Conservation (phyloP, 2,329 filamentous ascomycete species). For the Hymenoscyphus scutula region DNA sequence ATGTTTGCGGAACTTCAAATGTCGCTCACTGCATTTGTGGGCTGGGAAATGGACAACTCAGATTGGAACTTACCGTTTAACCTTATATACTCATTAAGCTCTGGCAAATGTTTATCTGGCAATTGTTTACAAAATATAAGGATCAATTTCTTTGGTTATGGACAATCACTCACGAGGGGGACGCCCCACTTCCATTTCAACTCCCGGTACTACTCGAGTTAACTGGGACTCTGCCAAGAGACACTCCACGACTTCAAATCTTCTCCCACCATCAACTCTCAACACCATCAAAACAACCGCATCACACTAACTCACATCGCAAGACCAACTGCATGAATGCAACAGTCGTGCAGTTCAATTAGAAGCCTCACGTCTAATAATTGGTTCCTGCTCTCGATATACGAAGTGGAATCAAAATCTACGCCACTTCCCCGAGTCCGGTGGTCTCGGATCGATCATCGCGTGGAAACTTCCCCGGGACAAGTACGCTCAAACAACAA, state of each 20-base stretch:
- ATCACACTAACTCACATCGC: background rate
- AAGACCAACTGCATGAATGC: background rate
- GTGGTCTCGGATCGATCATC: slow-evolving; percentile 1
- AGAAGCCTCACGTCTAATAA: background rate
- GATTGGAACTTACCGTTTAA: too few relatives aligned
- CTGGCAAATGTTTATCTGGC: too few relatives aligned
- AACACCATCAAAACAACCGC: background rate
- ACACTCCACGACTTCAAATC: background rate
- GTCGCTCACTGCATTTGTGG: background rate
- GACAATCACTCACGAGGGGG: background rate
- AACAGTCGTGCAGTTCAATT: background rate
- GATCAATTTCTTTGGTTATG: too few relatives aligned
- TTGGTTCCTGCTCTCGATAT: background rate
- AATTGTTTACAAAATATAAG: too few relatives aligned
- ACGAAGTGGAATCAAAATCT: background rate
- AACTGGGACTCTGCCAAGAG: background rate
- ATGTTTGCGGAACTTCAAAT: background rate
- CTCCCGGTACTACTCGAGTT: background rate
- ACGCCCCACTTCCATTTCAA: slow-evolving; percentile 1
- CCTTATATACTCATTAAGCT: too few relatives aligned
- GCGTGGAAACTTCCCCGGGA: background rate
- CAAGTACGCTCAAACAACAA: background rate
- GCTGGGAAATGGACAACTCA: too few relatives aligned
- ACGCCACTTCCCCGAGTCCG: background rate
- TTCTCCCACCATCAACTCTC: background rate